Base-by-base conservation (phyloP, 2,329 filamentous ascomycete genomes). In the Hymenoscyphus scutula region DNA sequence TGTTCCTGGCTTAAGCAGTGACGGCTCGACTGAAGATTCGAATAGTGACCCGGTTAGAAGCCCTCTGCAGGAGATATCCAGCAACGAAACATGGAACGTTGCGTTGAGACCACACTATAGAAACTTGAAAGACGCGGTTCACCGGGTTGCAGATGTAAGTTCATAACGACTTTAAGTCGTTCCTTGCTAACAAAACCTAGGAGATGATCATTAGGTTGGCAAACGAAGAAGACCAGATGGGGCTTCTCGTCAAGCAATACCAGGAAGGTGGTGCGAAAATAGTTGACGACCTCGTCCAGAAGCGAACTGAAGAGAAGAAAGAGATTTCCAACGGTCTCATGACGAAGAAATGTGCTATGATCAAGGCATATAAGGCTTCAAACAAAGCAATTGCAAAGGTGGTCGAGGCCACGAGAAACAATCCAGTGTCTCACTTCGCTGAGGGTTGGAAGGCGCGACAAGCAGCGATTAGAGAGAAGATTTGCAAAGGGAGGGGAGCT, bases 91-190 rank as follows among this genome's bases (percentile, higher is more conserved):
- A 10, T 74, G 72, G 70, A 71, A 70, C 60, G 54, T 67, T 23
- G 70, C 69, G 29, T 41, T 73, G 17, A 63, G 69, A 60, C 69
- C 71, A n/a, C 72, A 74, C 63, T 73, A 74, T 59, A 58, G 54
- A 13, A 65, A 63, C n/a, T 32, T 72, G 27, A 56, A 62, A 17
- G 61, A 72, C 32, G 67, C 67, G 3, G 56, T 72, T 13, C 68
- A 72, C 56, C 64, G 63, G n/a, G 67, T 75, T 62, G 71, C 67
- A n/a, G 67, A 72, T 66, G 72, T 73, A 67, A 69, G 70, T 23
- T 34, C 30, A 48, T 66, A 7, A 27, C 17, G 34, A n/a, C 19
- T 15, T 30, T 6, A 38, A 6, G 23, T 37, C 37, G 5, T 29
- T 58, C 11, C 1, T 48, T 56, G 29, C 69, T 74, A 61, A 74